phyloP scores from a whole-genome alignment of 768 basidiomycete genomes.

The Pleurotus cornucopiae region DNA sequence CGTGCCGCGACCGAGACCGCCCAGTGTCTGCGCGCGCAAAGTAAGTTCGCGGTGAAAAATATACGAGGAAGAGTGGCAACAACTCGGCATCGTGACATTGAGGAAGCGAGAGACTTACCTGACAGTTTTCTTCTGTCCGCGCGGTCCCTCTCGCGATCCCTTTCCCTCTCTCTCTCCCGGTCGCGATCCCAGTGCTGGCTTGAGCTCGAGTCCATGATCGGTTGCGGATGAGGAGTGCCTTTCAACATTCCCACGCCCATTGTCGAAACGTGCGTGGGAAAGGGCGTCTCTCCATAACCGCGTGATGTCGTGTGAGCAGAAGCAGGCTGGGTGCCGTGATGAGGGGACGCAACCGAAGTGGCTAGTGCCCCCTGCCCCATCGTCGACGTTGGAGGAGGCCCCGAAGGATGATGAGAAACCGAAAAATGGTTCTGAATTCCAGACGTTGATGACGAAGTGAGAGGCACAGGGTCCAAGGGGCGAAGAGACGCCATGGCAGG shows the following conservation, averaged over 20 bases:
- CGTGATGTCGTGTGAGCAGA: not conserved
- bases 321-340: conserved; percentile 1
- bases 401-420: conserved; percentile 7
- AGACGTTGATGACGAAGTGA: conserved; percentile 11
- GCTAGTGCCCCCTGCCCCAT: conserved; percentile 9
- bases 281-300: conserved; percentile 1
- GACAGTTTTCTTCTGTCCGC: not conserved
- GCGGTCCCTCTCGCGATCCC: not conserved
- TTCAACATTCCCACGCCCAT: conserved; percentile 17
- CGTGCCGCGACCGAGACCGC: conserved; percentile 14
- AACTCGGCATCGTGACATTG: not conserved
- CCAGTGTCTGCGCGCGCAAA: conserved; percentile 9
- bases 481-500: conserved; percentile 27
- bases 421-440: conserved; percentile 12
- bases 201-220: conserved; percentile 21
- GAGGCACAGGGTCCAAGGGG: conserved; percentile 19
- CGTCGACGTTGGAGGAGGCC: conserved; percentile 10
- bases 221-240: conserved; percentile 11
- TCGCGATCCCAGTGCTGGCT: conserved; percentile 16
- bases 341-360: conserved; percentile 2
- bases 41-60: not conserved
- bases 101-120: not conserved
- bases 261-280: conserved; percentile 4
- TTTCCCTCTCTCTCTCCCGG: conserved; percentile 11
- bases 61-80: not conserved